These are phyloP conservation scores for Tuber magnatum DNA, from an alignment of 495 filamentous ascomycete genomes.

Conservation along the genomic window DNA sequence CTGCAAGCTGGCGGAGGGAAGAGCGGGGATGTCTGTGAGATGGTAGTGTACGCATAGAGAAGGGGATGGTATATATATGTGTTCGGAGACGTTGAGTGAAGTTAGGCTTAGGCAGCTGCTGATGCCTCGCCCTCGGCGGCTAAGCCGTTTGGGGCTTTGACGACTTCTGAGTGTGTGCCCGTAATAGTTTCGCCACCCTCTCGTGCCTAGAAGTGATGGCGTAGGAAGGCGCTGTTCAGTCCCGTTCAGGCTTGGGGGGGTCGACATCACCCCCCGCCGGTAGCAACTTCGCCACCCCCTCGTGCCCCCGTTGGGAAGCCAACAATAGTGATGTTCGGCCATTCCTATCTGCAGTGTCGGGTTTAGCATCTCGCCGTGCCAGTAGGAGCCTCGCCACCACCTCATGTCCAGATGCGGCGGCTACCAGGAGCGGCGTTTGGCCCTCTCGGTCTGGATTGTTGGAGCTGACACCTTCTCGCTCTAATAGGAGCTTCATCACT, in stretches of 20 bases:
- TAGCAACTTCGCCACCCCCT: conserved; percentile 34
- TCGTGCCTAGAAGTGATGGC: neutral
- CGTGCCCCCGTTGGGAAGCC: conserved; percentile 24
- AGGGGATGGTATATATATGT: neutral
- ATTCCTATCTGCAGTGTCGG: conserved; percentile 17
- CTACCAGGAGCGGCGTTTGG: conserved; percentile 13
- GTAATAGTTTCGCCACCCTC: neutral
- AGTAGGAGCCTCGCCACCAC: conserved; percentile 15
- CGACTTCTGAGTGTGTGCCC: neutral
- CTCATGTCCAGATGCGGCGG: conserved; percentile 25
- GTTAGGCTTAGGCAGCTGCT: neutral
- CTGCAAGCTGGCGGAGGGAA: neutral
- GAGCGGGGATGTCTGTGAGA: neutral
- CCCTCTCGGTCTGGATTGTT: conserved; percentile 19
- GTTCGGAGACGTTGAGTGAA: neutral
- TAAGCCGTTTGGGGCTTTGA: neutral
- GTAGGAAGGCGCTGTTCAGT: too few relatives aligned
- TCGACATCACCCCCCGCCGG: neutral
- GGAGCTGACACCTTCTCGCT: conserved; percentile 16
- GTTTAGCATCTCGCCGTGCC: conserved; percentile 14
- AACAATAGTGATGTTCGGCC: conserved; percentile 25
- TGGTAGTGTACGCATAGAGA: neutral
- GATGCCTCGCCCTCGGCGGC: neutral
- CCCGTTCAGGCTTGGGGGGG: too few relatives aligned
- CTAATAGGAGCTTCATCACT: conserved; percentile 32